Evolutionary conservation across 148 eudicot species (phyloP), one percentile per base, ranked within the genome.

Genomic region (Persicaria tinctoria): DNA sequence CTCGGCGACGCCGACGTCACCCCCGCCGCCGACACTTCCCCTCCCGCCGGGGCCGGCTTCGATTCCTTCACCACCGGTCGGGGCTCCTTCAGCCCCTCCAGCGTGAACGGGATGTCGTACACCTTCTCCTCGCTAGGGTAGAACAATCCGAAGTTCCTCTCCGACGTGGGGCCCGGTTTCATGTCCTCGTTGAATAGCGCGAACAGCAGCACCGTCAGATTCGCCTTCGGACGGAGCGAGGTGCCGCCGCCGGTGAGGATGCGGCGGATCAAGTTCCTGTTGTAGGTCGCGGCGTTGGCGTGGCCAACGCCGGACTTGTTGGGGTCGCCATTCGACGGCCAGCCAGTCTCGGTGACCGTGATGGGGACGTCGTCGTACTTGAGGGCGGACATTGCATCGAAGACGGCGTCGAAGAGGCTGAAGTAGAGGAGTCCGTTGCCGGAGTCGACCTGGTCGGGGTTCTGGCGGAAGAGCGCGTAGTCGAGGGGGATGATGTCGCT

Each of bases 261-360:
- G 0, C 96, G 81, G 1, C 77, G 76, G 1, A 90, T 91, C 3
- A 90, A 77, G 76, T 86, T 87, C 0, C 96, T 93, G 79, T 92
- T 92, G 71, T 92, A 95, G 2, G 92, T 86, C 0, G 93, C 97
- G 3, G 98, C 97, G 46, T 92, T 95, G 1, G 81, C 84, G 0
- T 87, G 48, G 5, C 81, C 79, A 9, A 96, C 96, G 16, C 98
- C 98, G 8, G 89, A 16, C 48, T 94, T 97, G 49, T 78, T 87
- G 38, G 78, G 55, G 46, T 92, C 97, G 0, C 98, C 98, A 51
- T 88, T 90, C 0, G 97, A 94, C 0, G 98, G 98, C 98, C 97
- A 94, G 0, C 98, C 98, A 0, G 97, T 94, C 63, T 94, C 98
- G 5, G 91, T 79, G 5, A 94, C 97, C 6, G 86, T 83, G 41